These are phyloP conservation scores for Aspergillus coremiiformis DNA, from an alignment of 495 filamentous ascomycete species.

Conservation along the genomic window DNA sequence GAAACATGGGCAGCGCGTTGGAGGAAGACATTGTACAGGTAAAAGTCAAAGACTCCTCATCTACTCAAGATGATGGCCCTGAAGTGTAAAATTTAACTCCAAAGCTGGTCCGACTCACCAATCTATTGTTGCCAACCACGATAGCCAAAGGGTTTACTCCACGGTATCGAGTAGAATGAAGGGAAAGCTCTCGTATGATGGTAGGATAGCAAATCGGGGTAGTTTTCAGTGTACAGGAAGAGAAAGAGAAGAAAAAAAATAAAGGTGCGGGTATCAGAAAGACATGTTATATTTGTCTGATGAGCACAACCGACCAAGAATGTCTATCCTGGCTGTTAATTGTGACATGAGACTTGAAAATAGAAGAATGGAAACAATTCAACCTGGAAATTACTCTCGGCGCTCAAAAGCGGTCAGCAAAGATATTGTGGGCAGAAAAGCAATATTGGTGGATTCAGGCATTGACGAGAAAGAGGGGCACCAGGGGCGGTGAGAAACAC, in stretches of 20 bases:
- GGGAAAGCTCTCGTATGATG: neutral
- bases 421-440: conserved; percentile 9
- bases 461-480: neutral
- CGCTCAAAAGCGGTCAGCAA: conserved; percentile 9
- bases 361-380: neutral
- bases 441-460: neutral
- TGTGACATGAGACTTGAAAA: neutral
- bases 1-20: neutral
- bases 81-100: neutral
- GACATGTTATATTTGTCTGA: neutral
- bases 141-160: neutral
- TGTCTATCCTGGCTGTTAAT: neutral
- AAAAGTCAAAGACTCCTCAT: neutral
- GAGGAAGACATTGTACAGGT: neutral
- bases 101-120: neutral
- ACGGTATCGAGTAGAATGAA: neutral
- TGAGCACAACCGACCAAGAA: neutral
- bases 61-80: too few species aligned
- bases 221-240: too few species aligned
- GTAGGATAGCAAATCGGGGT: too few species aligned
- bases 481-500: conserved; percentile 1
- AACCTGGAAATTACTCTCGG: too few species aligned
- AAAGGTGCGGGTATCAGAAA: neutral
- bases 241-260: neutral
- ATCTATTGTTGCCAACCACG: neutral